These are phyloP conservation scores for Babjeviella inositovora DNA, from an alignment of 805 yeast species.

Conservation along the genomic window DNA sequence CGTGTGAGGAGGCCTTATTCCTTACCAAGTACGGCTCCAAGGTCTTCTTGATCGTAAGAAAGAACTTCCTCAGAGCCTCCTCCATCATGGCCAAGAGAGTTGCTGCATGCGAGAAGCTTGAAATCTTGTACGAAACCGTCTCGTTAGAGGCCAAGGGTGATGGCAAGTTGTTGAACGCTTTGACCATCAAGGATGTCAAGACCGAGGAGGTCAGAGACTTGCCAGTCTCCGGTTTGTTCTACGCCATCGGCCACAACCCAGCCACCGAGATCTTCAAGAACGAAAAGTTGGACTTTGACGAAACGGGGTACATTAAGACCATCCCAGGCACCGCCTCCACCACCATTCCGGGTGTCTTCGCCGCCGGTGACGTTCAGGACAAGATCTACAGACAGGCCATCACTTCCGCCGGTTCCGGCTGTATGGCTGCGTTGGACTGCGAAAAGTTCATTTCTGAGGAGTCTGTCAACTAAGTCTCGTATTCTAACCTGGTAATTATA, in stretches of 20 bases:
- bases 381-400: slow-evolving; percentile 95
- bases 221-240: slow-evolving; percentile 82
- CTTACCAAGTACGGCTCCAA: slow-evolving; percentile 96
- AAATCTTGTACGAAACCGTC: slow-evolving; percentile 76
- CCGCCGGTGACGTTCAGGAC: slow-evolving; percentile 99
- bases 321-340: slow-evolving; percentile 82
- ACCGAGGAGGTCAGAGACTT: slow-evolving; percentile 57
- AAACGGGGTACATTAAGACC: slow-evolving; percentile 77
- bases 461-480: too few species aligned
- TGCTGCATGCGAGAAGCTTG: slow-evolving; percentile 70
- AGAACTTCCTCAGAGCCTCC: slow-evolving; percentile 89
- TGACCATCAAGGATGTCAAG: slow-evolving; percentile 54
- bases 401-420: slow-evolving; percentile 98
- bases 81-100: slow-evolving; percentile 95
- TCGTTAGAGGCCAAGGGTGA: slow-evolving; percentile 87
- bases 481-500: too few species aligned
- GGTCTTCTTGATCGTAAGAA: slow-evolving; percentile 86
- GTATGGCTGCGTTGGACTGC: slow-evolving; percentile 97
- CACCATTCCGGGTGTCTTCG: slow-evolving; percentile 80
- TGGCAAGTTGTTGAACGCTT: slow-evolving; percentile 60
- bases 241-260: slow-evolving; percentile 95
- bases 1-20: slow-evolving; percentile 97
- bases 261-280: slow-evolving; percentile 72
- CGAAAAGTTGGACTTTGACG: slow-evolving; percentile 68
- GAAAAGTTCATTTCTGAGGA: slow-evolving; percentile 66